Conservation (phyloP, 1,139 yeast species). For the Protomyces macrosporus region DNA sequence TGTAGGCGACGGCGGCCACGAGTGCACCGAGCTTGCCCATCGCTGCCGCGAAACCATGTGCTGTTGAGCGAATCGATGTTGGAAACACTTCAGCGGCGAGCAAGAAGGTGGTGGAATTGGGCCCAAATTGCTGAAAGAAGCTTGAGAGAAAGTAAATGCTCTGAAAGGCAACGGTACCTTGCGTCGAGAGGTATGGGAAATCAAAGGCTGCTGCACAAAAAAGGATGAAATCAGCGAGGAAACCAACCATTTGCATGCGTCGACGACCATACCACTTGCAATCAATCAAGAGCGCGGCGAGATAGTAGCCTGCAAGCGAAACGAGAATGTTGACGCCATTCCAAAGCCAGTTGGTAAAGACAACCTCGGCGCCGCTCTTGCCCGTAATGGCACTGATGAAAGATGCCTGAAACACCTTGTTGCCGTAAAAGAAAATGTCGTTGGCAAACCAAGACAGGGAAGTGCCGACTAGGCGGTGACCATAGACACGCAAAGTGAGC, state of each 20-base stretch:
- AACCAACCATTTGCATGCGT: slow-evolving; percentile 56
- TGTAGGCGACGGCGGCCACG: slow-evolving; percentile 46
- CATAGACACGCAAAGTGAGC: slow-evolving; percentile 35
- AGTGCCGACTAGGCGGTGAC: slow-evolving; percentile 56
- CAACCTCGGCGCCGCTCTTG: slow-evolving; percentile 55
- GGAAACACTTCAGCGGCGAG: slow-evolving; percentile 55
- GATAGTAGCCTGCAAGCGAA: slow-evolving; percentile 64
- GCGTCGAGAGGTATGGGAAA: slow-evolving; percentile 47
- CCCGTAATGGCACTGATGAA: slow-evolving; percentile 60
- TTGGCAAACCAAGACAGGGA: slow-evolving; percentile 40
- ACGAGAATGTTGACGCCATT: slow-evolving; percentile 66
- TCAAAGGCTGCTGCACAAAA: slow-evolving; percentile 62
- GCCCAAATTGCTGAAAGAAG: slow-evolving; percentile 66
- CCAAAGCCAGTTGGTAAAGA: slow-evolving; percentile 70
- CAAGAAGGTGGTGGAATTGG: slow-evolving; percentile 52
- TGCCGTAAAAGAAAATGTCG: slow-evolving; percentile 49
- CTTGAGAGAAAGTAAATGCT: slow-evolving; percentile 59
- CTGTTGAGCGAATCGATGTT: slow-evolving; percentile 54
- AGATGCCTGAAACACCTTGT: slow-evolving; percentile 70
- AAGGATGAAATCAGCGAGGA: slow-evolving; percentile 52
- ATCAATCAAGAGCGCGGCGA: slow-evolving; percentile 55
- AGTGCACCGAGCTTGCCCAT: slow-evolving; percentile 54
- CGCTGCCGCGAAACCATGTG: slow-evolving; percentile 55
- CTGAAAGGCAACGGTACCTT: slow-evolving; percentile 51
- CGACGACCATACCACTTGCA: slow-evolving; percentile 53